Base-by-base conservation (phyloP, 768 basidiomycete species). In the Melanogaster broomeanus region DNA sequence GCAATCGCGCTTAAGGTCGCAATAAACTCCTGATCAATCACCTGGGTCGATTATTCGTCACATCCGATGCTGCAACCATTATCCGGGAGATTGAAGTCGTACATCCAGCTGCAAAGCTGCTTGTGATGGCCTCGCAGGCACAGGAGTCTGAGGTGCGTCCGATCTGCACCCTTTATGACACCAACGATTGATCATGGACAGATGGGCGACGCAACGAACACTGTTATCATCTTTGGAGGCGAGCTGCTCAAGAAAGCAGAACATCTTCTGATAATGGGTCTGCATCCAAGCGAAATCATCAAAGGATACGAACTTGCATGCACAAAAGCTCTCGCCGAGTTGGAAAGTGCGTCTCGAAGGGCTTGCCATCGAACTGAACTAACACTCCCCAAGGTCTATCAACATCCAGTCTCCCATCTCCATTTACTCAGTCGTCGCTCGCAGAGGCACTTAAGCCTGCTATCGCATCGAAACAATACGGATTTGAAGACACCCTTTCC, bases 11-110 rank as follows among this genome's bases (percentile, higher is more conserved):
- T 48, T 19, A 63, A 93, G 96, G 96, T 42, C 83, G 96, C 46
- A 99, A 98, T 73, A 99, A 99, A 72, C 84, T 99, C 48, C 75
- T 99, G 68, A 96, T 99, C 74, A 99, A 99, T 71, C 96, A 98
- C 72, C 79, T 99, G 31, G 94, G 94, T 48, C 81, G 86, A 69
- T 79, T 98, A 34, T 98, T 98, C 72, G 95, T 98, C 53, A 99
- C 97, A 30, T 96, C 93, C 42, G 96, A 99, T 82, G 96, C 97
- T 10, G 97, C 97, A 12, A 98, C 96, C 52, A 98, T 99, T 72
- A 93, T 99, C 64, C 82, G 88, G 58, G 97, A 99, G 74, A 86
- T 98, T 65, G 97, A 99, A 67, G 93, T 99, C 50, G 93, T 98
- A 15, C 97, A 99, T 71, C 97, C 97, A 1, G 97, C 96, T 6